A percentile compares a stretch with the other conserved stretches of the same genome.
Conservation (phyloP, 805 yeast genomes). For the Candida tammaniensis region DNA sequence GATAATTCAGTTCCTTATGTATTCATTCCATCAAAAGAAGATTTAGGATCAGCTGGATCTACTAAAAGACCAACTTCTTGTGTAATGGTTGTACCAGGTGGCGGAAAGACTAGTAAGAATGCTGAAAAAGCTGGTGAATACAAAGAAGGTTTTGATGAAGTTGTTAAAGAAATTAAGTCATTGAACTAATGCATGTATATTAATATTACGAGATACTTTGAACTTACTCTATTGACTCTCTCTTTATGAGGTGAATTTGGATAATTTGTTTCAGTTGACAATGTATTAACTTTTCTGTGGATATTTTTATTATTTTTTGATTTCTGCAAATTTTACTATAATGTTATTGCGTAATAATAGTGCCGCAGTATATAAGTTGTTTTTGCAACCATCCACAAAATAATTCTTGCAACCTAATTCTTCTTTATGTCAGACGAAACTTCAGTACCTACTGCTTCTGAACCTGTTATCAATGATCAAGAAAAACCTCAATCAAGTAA, state of each 20-base stretch:
- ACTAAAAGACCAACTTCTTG: constrained; percentile 99
- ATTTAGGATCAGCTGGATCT: constrained; percentile 97
- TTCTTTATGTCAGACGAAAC: constrained; percentile 1
- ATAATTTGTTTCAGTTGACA: too few species aligned
- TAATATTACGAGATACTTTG: too few species aligned
- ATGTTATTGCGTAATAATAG: too few species aligned
- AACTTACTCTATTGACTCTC: too few species aligned
- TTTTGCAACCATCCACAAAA: constrained; percentile 1
- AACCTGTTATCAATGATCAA: background rate
- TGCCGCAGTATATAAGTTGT: background rate
- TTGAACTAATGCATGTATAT: constrained; percentile 19
- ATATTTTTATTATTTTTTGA: too few species aligned
- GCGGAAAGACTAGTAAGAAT: constrained; percentile 77
- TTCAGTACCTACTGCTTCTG: background rate
- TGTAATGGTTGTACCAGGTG: constrained; percentile 96
- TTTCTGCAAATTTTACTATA: too few species aligned
- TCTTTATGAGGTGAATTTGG: too few species aligned
- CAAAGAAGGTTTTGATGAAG: constrained; percentile 88
- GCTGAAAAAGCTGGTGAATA: constrained; percentile 75
- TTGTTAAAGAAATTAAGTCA: constrained; percentile 80
- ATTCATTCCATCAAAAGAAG: constrained; percentile 96
- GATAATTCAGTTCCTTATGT: constrained; percentile 88
- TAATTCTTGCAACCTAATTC: background rate
- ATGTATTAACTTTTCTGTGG: too few species aligned
- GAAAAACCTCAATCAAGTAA: constrained; percentile 3